A percentile compares a stretch with the other conserved stretches of the same genome.
Evolutionary conservation across 2,329 filamentous ascomycete species (phyloP).

Genomic region (Ceratocystis variospora): DNA sequence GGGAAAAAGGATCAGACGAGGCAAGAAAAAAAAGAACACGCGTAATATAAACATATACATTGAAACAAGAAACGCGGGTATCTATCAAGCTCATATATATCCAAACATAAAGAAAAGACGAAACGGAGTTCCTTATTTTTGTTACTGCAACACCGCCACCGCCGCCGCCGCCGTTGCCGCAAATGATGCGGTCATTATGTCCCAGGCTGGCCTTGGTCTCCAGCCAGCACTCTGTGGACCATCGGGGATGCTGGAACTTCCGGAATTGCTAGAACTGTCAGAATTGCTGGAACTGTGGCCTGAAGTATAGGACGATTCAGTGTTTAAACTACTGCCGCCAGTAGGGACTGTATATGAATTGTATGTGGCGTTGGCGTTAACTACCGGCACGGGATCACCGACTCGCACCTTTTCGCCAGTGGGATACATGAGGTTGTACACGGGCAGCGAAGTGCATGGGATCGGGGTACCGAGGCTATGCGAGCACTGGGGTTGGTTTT

Average conservation of each 20-base stretch:
- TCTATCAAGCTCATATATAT: conserved; percentile 1
- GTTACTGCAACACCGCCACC: background rate
- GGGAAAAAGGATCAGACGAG: background rate
- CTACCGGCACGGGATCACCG: conserved; percentile 4
- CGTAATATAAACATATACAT: background rate
- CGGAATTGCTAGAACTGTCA: background rate
- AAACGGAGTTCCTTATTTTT: background rate
- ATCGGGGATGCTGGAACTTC: background rate
- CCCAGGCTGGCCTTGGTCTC: background rate
- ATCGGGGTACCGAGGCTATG: conserved; percentile 29
- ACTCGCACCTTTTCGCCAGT: conserved; percentile 29
- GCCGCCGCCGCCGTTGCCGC: background rate
- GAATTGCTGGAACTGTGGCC: background rate
- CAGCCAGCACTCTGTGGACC: conserved; percentile 1
- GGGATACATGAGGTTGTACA: conserved; percentile 40
- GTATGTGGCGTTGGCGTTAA: conserved; percentile 12
- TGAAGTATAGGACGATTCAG: background rate
- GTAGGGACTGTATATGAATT: background rate
- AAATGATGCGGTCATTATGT: background rate
- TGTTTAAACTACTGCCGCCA: background rate
- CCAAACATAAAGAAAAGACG: conserved; percentile 1
- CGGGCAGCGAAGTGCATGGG: conserved; percentile 28
- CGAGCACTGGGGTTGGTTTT: conserved; percentile 41
- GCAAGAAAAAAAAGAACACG: background rate
- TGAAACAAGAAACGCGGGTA: background rate